A percentile compares a stretch with the other conserved stretches of the same genome.
phyloP scores from a whole-genome alignment of 805 yeast species.

The Groenewaldozyma salmanticensis region DNA sequence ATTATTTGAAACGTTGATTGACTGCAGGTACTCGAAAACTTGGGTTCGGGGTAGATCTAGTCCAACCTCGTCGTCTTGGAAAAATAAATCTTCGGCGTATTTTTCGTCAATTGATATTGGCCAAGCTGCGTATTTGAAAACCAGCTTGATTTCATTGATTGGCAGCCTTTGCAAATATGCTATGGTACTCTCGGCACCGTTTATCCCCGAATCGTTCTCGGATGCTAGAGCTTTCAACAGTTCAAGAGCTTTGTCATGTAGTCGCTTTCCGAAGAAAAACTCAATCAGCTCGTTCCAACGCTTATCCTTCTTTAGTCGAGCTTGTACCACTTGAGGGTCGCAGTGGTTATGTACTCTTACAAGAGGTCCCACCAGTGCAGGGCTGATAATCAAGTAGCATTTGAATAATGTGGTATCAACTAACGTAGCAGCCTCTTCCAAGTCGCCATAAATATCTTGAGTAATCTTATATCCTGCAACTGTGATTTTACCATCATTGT shows the following conservation, averaged over 20 bases:
- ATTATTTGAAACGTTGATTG: conserved; percentile 16
- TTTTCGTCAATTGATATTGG: conserved; percentile 33
- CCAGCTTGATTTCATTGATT: conserved; percentile 37
- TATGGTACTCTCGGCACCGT: conserved; percentile 17
- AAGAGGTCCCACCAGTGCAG: conserved; percentile 72
- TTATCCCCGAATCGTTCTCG: conserved; percentile 20
- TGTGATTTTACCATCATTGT: conserved; percentile 10
- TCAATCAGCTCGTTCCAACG: conserved; percentile 64
- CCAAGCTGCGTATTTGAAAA: conserved; percentile 49
- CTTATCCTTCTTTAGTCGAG: conserved; percentile 35
- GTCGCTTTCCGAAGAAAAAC: conserved; percentile 54
- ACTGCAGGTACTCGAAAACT: conserved; percentile 44
- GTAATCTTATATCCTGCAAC: conserved; percentile 20
- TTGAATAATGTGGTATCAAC: conserved; percentile 75
- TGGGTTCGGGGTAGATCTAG: conserved; percentile 44
- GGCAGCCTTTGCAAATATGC: conserved; percentile 16
- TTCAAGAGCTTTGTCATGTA: conserved; percentile 59
- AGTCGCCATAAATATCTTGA: conserved; percentile 23
- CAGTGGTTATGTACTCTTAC: conserved; percentile 69
- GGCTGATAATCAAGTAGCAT: conserved; percentile 60
- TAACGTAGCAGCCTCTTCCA: conserved; percentile 28
- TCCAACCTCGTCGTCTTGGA: conserved; percentile 54
- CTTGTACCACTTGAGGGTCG: conserved; percentile 52
- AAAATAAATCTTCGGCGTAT: conserved; percentile 44
- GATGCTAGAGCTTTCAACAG: conserved; percentile 38